phyloP scores from a whole-genome alignment of 2,329 filamentous ascomycete genomes.

The Talaromyces piceae region DNA sequence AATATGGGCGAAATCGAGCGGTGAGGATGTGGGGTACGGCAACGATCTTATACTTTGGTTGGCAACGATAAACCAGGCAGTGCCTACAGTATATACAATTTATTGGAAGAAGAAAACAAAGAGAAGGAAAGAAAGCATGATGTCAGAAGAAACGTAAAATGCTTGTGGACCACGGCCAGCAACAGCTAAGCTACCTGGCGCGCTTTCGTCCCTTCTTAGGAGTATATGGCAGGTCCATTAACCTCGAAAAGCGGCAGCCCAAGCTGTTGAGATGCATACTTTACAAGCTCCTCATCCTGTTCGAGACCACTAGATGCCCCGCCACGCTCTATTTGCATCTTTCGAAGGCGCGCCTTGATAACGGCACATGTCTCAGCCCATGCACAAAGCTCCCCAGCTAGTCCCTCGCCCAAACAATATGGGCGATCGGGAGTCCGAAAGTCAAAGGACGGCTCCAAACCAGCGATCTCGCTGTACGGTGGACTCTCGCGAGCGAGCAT shows the following conservation, averaged over 20 bases:
- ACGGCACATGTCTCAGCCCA: slow-evolving; percentile 35
- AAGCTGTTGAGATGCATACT: slow-evolving; percentile 17
- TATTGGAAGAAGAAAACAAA: too few relatives aligned
- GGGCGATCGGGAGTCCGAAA: slow-evolving; percentile 37
- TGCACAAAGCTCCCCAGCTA: slow-evolving; percentile 33
- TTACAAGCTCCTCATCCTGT: slow-evolving; percentile 17
- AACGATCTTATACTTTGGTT: too few relatives aligned
- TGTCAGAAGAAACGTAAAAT: too few relatives aligned
- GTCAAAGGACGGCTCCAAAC: slow-evolving; percentile 15
- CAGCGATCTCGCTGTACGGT: slow-evolving; percentile 23
- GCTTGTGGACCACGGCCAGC: too few relatives aligned
- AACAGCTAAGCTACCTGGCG: too few relatives aligned
- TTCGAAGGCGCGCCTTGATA: slow-evolving; percentile 27
- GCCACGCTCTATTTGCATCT: slow-evolving; percentile 21
- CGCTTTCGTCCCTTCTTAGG: background rate
- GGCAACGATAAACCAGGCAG: too few relatives aligned
- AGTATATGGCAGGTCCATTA: slow-evolving; percentile 16
- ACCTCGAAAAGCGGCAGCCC: slow-evolving; percentile 26
- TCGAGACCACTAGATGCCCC: slow-evolving; percentile 1
- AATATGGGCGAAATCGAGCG: too few relatives aligned
- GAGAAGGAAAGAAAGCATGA: too few relatives aligned
- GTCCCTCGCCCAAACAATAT: slow-evolving; percentile 33
- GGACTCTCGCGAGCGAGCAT: slow-evolving; percentile 31
- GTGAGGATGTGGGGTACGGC: too few relatives aligned
- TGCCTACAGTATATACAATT: too few relatives aligned